Evolutionary conservation across 768 basidiomycete genomes (phyloP), one percentile per base, ranked within the genome.

Genomic region (Kwoniella europaea): DNA sequence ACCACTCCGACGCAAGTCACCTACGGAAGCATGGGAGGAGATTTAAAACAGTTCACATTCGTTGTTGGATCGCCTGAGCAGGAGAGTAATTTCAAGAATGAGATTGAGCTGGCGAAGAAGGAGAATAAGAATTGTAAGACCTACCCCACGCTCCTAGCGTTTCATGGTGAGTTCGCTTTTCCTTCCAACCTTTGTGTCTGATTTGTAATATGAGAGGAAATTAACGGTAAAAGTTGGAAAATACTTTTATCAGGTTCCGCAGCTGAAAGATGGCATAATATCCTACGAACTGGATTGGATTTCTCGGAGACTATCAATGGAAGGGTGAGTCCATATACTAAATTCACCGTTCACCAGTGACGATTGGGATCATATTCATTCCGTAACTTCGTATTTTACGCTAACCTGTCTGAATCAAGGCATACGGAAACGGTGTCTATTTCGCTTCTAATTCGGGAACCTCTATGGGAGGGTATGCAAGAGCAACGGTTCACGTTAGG

Each of bases 341-440:
- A 24, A 2, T 35, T 24, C 4, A 50, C 42, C 50, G 46, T 35
- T 43, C 16, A 41, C 53, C 46, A 9, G 4, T 50, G 3, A 3
- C 29, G 4, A 60, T n/a, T 24, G 15, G 20, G 20, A 3, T 41
- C n/a, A 10, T 27, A 58, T 24, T 29, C 27, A 29, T 29, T 35
- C 6, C 5, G 35, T 7, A 7, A 35, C 7, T 24, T 10, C 2
- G 20, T 15, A 35, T 22, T 9, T 6, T 35, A 6, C 6, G 27
- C 46, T 13, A n/a, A n/a, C 1, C 13, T 29, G 18, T 50, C 42
- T 71, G 42, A 72, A 41, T 44, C 12, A 18, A 77, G 68, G 71
- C 71, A 35, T 75, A 75, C 52, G 77, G 77, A 4, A 35, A 78
- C 43, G 77, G 77, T 0, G 77, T 78, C 5, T 78, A 78, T 65